Percentiles rank a stretch among this genome's conserved stretches.
Evolutionary conservation across 345 rosid genomes (phyloP).

Genomic region (Arabis hirsuta): DNA sequence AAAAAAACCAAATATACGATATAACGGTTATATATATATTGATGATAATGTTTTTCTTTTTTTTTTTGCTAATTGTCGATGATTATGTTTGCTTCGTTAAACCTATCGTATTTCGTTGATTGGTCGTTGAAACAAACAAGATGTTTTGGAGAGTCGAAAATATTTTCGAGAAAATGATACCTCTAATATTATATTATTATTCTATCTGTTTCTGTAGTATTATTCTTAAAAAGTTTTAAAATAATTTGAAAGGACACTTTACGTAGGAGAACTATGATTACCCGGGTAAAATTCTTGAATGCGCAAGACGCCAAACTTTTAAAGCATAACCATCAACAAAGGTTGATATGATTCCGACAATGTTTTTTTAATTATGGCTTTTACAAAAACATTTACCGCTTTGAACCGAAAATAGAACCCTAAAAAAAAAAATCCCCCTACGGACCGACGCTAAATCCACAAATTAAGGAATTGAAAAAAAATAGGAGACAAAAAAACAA

Average conservation of each 20-base stretch:
- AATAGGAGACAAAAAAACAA: constrained; percentile 41
- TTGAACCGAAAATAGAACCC: constrained; percentile 28
- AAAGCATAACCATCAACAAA: constrained; percentile 31
- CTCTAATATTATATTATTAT: neutral
- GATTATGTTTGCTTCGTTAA: constrained; percentile 16
- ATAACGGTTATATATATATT: neutral
- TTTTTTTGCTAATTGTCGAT: too few species aligned
- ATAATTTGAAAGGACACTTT: constrained; percentile 19
- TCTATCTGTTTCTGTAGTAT: neutral
- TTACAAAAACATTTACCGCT: constrained; percentile 31
- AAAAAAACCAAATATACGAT: neutral
- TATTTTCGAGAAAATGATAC: neutral
- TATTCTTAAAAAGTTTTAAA: neutral
- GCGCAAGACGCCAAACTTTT: constrained; percentile 25
- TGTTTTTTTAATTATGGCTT: constrained; percentile 32
- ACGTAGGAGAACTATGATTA: constrained; percentile 33
- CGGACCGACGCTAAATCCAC: constrained; percentile 43
- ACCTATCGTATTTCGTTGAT: too few species aligned
- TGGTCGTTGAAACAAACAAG: constrained; percentile 19
- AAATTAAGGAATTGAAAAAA: constrained; percentile 36
- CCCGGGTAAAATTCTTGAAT: constrained; percentile 35
- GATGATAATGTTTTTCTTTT: too few species aligned
- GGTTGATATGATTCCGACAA: constrained; percentile 37
- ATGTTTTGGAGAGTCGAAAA: neutral
- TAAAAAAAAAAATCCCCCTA: too few species aligned